Evolutionary conservation across 345 rosid genomes (phyloP).

Genomic region (Bretschneidera sinensis): DNA sequence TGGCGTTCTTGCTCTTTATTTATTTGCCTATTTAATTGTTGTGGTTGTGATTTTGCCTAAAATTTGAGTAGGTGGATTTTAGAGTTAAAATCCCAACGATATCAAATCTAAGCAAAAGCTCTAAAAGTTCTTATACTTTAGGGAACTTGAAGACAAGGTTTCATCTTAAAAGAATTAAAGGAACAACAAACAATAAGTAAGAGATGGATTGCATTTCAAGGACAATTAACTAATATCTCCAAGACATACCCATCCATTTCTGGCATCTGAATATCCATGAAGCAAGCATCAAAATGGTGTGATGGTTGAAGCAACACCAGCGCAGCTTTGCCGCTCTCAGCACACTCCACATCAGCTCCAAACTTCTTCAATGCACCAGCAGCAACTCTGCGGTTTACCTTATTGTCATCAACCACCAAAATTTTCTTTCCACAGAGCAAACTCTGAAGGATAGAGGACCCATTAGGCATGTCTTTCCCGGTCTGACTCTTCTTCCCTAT

Average conservation of each 20-base stretch:
- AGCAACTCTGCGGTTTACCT: slow-evolving; percentile 86
- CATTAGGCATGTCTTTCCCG: slow-evolving; percentile 35
- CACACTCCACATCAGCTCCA: slow-evolving; percentile 89
- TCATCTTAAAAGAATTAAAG: too few relatives aligned
- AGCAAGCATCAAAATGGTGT: slow-evolving; percentile 87
- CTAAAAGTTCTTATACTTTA: too few relatives aligned
- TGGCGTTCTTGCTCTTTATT: too few relatives aligned
- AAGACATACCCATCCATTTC: slow-evolving; percentile 92
- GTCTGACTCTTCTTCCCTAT: slow-evolving; percentile 57
- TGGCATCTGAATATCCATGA: slow-evolving; percentile 99
- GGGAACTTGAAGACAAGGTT: too few relatives aligned
- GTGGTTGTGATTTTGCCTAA: too few relatives aligned
- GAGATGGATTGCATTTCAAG: too few relatives aligned
- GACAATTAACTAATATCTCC: background rate
- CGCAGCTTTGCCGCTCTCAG: slow-evolving; percentile 81
- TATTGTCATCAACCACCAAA: slow-evolving; percentile 91
- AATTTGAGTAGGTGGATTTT: too few relatives aligned
- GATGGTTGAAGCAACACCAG: slow-evolving; percentile 68
- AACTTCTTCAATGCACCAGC: slow-evolving; percentile 92
- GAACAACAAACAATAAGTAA: too few relatives aligned
- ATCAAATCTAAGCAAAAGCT: too few relatives aligned
- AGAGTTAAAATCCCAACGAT: too few relatives aligned
- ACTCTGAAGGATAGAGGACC: slow-evolving; percentile 44
- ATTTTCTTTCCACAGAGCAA: slow-evolving; percentile 74
- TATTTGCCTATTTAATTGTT: too few relatives aligned